Conservation (phyloP, 345 rosid species). For the Capsella bursapastoris region DNA sequence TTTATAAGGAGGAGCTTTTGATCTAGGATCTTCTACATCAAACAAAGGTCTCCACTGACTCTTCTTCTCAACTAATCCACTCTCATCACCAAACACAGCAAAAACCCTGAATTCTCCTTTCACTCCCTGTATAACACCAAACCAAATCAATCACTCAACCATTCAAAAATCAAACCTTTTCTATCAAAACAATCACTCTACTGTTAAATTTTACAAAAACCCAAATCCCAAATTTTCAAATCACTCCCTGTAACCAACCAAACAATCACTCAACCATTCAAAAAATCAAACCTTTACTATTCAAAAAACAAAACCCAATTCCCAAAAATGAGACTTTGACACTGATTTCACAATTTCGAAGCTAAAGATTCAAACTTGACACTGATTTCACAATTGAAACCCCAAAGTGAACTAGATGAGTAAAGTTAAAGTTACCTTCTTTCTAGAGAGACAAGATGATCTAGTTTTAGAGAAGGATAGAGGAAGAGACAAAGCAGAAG, state of each 20-base stretch:
- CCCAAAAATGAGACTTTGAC: neutral
- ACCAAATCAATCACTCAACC: neutral
- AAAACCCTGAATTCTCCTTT: constrained; percentile 73
- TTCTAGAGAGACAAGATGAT: constrained; percentile 55
- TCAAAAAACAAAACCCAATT: neutral
- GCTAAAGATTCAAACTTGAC: neutral
- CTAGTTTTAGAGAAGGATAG: constrained; percentile 54
- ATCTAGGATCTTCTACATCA: constrained; percentile 95
- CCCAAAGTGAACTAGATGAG: constrained; percentile 11
- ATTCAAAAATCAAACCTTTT: neutral
- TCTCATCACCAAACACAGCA: constrained; percentile 81
- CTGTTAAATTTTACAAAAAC: neutral
- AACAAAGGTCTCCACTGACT: constrained; percentile 74
- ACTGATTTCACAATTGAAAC: neutral
- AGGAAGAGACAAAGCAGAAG: constrained; percentile 77
- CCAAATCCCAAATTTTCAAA: neutral
- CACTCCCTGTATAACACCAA: constrained; percentile 54
- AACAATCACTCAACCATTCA: no score
- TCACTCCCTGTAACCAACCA: no score
- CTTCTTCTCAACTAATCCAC: constrained; percentile 72
- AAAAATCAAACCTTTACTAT: no score
- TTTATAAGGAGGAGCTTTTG: constrained; percentile 74
- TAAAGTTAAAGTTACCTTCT: constrained; percentile 57
- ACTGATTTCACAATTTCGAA: neutral
- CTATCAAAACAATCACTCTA: no score